Conservation (phyloP, 257 asterid genomes). For the Solanum paucissectum region DNA sequence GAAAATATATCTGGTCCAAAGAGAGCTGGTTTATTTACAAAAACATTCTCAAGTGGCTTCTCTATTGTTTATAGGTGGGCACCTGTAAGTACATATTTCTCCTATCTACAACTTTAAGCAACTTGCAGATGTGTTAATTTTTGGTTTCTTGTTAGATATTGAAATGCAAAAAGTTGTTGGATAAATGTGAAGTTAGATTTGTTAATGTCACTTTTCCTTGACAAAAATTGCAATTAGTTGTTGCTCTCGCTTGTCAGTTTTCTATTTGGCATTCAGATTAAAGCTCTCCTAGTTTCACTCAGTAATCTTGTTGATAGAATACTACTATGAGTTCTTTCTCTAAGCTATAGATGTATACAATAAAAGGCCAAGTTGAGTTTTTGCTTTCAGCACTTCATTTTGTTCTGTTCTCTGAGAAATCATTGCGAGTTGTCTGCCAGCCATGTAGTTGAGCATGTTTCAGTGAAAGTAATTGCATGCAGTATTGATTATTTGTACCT, state of each 20-base stretch:
- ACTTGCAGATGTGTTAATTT: background rate
- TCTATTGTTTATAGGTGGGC: constrained; percentile 79
- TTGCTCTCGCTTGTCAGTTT: background rate
- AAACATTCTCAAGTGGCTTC: constrained; percentile 54
- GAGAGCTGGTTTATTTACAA: constrained; percentile 43
- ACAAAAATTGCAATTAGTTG: background rate
- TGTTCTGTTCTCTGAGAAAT: background rate
- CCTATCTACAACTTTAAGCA: background rate
- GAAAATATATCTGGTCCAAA: background rate
- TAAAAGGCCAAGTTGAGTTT: background rate
- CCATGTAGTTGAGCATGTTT: background rate
- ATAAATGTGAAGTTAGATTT: background rate
- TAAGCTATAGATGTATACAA: background rate
- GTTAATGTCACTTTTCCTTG: background rate
- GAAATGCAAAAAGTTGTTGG: background rate
- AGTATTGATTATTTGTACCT: background rate
- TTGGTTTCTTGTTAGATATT: background rate
- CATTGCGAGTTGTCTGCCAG: background rate
- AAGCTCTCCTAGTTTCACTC: background rate
- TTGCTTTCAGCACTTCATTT: background rate
- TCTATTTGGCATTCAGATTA: background rate
- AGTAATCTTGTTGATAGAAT: background rate
- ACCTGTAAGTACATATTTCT: constrained; percentile 51
- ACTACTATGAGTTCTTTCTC: background rate
- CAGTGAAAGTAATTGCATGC: background rate